Percentiles rank a stretch among this genome's conserved stretches.
These are phyloP conservation scores for Colletotrichum tabaci DNA, from an alignment of 2,329 filamentous ascomycete genomes.

Conservation along the genomic window DNA sequence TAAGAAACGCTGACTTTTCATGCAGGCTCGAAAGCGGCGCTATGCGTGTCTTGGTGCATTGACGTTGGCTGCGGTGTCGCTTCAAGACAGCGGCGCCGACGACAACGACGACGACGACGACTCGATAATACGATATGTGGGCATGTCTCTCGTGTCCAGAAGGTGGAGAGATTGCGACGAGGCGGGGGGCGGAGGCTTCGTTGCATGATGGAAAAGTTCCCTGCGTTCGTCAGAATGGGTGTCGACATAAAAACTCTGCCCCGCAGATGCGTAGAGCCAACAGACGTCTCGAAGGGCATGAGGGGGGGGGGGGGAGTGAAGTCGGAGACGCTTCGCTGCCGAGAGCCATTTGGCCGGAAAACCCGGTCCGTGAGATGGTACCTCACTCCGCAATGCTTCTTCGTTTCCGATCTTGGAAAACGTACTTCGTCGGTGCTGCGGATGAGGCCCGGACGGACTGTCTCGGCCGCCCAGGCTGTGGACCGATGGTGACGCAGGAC, in stretches of 20 bases:
- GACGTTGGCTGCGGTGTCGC: slow-evolving; percentile 6
- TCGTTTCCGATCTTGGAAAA: no score
- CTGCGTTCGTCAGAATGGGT: neutral
- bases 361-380: neutral
- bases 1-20: neutral
- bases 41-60: slow-evolving; percentile 12
- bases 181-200: neutral
- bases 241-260: neutral
- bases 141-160: neutral
- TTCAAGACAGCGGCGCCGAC: neutral
- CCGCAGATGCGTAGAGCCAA: neutral
- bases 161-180: neutral
- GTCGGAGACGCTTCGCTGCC: neutral
- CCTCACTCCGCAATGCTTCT: neutral
- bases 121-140: neutral
- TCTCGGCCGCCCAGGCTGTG: neutral
- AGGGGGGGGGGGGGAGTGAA: no score
- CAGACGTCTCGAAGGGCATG: neutral
- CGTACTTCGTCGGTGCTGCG: neutral
- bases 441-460: neutral
- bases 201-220: neutral
- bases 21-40: neutral
- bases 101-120: neutral
- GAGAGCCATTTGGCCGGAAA: neutral
- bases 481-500: neutral